phyloP scores from a whole-genome alignment of 495 filamentous ascomycete species.

The Collariella sp. region DNA sequence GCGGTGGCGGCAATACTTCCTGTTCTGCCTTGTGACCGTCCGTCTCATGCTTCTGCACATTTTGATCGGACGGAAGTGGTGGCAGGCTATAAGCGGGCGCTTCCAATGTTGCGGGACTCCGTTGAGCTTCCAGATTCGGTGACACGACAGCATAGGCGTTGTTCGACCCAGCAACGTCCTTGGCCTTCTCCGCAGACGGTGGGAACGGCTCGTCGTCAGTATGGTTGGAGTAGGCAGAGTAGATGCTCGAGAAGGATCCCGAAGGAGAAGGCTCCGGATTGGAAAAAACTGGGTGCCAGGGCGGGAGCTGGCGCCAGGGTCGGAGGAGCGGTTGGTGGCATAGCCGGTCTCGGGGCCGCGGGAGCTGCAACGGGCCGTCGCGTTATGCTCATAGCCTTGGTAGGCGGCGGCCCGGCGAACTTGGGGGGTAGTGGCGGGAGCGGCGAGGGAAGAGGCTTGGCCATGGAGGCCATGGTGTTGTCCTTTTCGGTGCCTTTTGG shows the following conservation, averaged over 20 bases:
- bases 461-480: slow-evolving; percentile 13
- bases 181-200: slow-evolving; percentile 24
- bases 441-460: slow-evolving; percentile 20
- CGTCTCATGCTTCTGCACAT: slow-evolving; percentile 16
- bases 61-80: slow-evolving; percentile 15
- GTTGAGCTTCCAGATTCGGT: slow-evolving; percentile 10
- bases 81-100: slow-evolving; percentile 3
- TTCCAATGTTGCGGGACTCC: slow-evolving; percentile 1
- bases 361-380: slow-evolving; percentile 24
- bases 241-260: slow-evolving; percentile 36
- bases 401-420: slow-evolving; percentile 7
- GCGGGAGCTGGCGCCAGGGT: not conserved
- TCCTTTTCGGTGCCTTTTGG: slow-evolving; percentile 13
- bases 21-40: slow-evolving; percentile 1
- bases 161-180: slow-evolving; percentile 29
- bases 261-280: slow-evolving; percentile 21
- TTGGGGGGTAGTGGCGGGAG: slow-evolving; percentile 22
- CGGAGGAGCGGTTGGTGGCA: not conserved
- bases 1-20: slow-evolving; percentile 29
- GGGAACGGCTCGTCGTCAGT: slow-evolving; percentile 30
- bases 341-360: slow-evolving; percentile 1
- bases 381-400: slow-evolving; percentile 24
- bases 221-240: slow-evolving; percentile 39
- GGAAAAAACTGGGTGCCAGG: slow-evolving; percentile 9
- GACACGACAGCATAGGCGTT: slow-evolving; percentile 29